Percentiles rank a stretch among this genome's conserved stretches.
Conservation (phyloP, 768 basidiomycete species). For the Pleurotus giganteus region DNA sequence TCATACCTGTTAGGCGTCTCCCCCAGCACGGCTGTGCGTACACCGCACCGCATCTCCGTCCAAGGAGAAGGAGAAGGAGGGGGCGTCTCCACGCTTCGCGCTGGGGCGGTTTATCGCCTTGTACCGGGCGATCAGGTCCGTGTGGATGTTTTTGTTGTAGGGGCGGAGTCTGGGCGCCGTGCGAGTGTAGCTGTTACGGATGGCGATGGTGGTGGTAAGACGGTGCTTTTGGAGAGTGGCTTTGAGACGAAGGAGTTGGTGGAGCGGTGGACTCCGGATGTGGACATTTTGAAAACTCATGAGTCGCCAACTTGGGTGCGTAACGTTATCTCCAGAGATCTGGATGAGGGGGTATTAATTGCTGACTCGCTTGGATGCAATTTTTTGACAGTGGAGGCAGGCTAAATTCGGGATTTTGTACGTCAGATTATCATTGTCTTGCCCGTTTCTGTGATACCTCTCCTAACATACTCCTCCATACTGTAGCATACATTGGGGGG, state of each 20-base stretch:
- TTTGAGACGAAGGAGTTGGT: constrained; percentile 38
- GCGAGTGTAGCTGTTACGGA: constrained; percentile 34
- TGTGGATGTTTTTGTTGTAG: constrained; percentile 45
- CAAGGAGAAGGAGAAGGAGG: constrained; percentile 30
- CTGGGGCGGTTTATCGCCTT: constrained; percentile 43
- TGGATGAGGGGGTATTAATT: too few relatives aligned
- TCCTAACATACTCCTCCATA: constrained; percentile 1
- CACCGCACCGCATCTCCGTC: constrained; percentile 34
- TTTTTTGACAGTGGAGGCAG: constrained; percentile 47
- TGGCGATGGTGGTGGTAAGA: constrained; percentile 28
- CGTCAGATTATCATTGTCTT: constrained; percentile 13
- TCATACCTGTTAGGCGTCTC: constrained; percentile 19
- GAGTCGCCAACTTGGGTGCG: constrained; percentile 56
- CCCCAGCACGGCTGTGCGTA: constrained; percentile 27
- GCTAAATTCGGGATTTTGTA: constrained; percentile 60
- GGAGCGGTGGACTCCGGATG: constrained; percentile 37
- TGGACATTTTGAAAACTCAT: constrained; percentile 36
- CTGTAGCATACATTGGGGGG: constrained; percentile 48
- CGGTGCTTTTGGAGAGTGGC: constrained; percentile 32
- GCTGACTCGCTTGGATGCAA: too few relatives aligned
- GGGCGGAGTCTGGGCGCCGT: constrained; percentile 23
- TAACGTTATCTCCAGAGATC: constrained; percentile 7
- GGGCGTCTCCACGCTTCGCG: constrained; percentile 39
- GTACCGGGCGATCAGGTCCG: constrained; percentile 49
- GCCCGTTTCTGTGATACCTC: background rate